Evolutionary conservation across 2,329 filamentous ascomycete species (phyloP), one percentile per base, ranked within the genome.

Genomic region (Sarocladium kiliense): DNA sequence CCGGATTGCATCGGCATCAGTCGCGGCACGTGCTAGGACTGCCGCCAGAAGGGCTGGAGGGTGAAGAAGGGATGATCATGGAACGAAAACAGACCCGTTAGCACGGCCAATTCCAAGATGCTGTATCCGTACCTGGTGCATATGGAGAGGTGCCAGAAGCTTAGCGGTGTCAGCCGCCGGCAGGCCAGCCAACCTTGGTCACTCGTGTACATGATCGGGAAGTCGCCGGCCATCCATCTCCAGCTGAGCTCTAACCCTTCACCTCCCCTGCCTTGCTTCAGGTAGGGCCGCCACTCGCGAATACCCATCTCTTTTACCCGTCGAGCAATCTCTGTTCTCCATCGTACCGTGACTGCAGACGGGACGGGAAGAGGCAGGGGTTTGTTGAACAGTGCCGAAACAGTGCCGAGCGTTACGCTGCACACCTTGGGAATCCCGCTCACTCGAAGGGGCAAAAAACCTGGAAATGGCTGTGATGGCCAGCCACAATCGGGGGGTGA

Each of bases 11-110:
- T 30, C 44, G 44, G 44, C 23, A 30, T n/a, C 23, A n/a, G 44
- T 47, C 10, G 10, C 44, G 44, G 44, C 44, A 47, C 44, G 44
- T 47, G 44, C n/a, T 47, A 47, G 44, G 44, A 18, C 44, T 47
- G 18, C 25, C 25, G 19, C 41, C 16, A 25, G 21, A 21, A 25
- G 18, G 41, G 41, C 41, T 44, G 41, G 16, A 44, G 21, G 21
- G 3, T 23, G 21, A 44, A 44, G 7, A 25, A 4, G 44, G 21
- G 44, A 30, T 47, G 44, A 47, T 47, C 44, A 11, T 47, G 23
- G 14, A 27, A 30, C 44, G 4, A 27, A 47, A 47, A 30, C 44
- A 47, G 23, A 30, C n/a, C 44, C n/a, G 23, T 30, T 23, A 47
- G 44, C 44, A n/a, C 16, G 25, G 7, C 12, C 12, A 47, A 16